A percentile compares a stretch with the other conserved stretches of the same genome.
These are phyloP conservation scores for Apiosordaria backusii DNA, from an alignment of 495 filamentous ascomycete species.

Conservation along the genomic window DNA sequence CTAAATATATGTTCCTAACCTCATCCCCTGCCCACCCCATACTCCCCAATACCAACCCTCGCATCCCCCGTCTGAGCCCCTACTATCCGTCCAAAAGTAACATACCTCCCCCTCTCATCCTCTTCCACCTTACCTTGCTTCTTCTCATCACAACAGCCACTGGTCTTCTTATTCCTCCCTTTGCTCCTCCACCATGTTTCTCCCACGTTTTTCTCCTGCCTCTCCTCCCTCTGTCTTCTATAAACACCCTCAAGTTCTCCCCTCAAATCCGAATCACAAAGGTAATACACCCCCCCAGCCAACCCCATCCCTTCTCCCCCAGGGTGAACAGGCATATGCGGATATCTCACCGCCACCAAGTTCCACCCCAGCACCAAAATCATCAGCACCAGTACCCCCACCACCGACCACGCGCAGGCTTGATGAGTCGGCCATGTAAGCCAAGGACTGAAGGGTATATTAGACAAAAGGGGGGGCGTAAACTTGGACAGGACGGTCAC, in stretches of 20 bases:
- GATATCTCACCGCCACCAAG: neutral
- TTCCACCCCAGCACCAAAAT: conserved; percentile 4
- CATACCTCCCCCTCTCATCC: neutral
- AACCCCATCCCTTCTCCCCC: neutral
- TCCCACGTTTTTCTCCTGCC: neutral
- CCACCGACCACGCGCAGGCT: conserved; percentile 2
- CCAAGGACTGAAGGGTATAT: conserved; percentile 12
- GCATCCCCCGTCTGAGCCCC: neutral
- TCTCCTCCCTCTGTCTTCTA: neutral
- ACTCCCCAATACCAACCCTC: neutral
- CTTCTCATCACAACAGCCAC: neutral
- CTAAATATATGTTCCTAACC: no score
- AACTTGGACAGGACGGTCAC: conserved; percentile 12
- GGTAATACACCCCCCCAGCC: neutral
- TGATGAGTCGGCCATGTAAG: conserved; percentile 13
- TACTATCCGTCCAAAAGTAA: neutral
- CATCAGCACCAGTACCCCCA: conserved; percentile 12
- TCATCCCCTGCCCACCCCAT: neutral
- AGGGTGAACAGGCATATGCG: neutral
- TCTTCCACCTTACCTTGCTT: neutral
- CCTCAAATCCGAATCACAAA: neutral
- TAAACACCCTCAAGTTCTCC: neutral
- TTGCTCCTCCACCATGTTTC: neutral
- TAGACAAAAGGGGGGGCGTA: conserved; percentile 10
- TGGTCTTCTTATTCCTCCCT: no score